Conservation (phyloP, 2,329 filamentous ascomycete species). For the Coleophoma eucalyptorum region DNA sequence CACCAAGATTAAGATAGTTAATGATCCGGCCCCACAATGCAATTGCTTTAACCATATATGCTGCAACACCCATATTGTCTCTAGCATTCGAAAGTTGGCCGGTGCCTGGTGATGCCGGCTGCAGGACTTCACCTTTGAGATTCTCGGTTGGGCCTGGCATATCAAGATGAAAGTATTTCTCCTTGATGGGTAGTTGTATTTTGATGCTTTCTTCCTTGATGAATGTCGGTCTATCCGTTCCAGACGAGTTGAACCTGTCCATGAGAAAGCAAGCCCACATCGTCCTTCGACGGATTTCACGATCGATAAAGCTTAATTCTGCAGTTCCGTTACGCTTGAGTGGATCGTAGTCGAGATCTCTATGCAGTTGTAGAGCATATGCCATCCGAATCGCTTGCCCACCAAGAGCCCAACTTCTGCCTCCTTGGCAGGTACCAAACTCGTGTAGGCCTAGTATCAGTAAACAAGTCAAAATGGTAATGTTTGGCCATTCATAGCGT, state of each 20-base stretch:
- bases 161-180: slow-evolving; percentile 85
- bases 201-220: slow-evolving; percentile 85
- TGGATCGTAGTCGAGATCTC: slow-evolving; percentile 82
- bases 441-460: slow-evolving; percentile 87
- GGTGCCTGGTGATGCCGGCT: slow-evolving; percentile 58
- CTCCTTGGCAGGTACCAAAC: slow-evolving; percentile 95
- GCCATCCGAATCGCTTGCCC: slow-evolving; percentile 97
- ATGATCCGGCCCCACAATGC: slow-evolving; percentile 88
- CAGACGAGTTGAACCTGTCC: slow-evolving; percentile 96
- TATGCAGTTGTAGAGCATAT: slow-evolving; percentile 89
- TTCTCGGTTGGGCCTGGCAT: slow-evolving; percentile 86
- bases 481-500: slow-evolving; percentile 91
- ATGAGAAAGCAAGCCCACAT: slow-evolving; percentile 99
- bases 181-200: slow-evolving; percentile 86
- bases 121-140: slow-evolving; percentile 66
- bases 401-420: slow-evolving; percentile 91
- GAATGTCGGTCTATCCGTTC: slow-evolving; percentile 87
- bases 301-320: slow-evolving; percentile 82
- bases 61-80: slow-evolving; percentile 91
- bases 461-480: slow-evolving; percentile 90
- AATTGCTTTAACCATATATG: slow-evolving; percentile 82
- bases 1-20: slow-evolving; percentile 85
- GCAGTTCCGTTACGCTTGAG: slow-evolving; percentile 56
- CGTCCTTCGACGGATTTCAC: slow-evolving; percentile 85
- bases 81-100: slow-evolving; percentile 62